Evolutionary conservation across 768 basidiomycete genomes (phyloP).

Genomic region (Auriculariales sp.): DNA sequence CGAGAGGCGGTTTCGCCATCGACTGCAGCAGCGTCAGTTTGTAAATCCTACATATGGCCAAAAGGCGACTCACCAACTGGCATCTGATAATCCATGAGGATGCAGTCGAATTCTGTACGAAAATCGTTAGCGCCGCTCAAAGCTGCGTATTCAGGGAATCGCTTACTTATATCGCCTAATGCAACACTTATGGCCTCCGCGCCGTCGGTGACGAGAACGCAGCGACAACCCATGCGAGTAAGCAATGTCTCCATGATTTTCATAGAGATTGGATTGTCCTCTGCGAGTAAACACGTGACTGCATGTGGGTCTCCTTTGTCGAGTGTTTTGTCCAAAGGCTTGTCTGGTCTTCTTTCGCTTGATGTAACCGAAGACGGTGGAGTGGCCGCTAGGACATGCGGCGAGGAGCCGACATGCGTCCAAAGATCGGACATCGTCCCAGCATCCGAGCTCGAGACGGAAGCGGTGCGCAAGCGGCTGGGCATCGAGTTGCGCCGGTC

Average conservation of each 20-base stretch:
- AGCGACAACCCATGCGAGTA: conserved; percentile 86
- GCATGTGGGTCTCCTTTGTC: conserved; percentile 75
- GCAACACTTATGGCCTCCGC: conserved; percentile 95
- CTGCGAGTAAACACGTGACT: conserved; percentile 89
- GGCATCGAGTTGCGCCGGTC: conserved; percentile 74
- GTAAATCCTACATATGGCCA: background rate
- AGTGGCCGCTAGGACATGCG: conserved; percentile 45
- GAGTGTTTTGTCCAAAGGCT: conserved; percentile 51
- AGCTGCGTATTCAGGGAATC: conserved; percentile 2
- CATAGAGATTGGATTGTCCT: conserved; percentile 95
- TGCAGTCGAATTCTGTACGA: conserved; percentile 83
- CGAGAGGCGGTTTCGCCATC: conserved; percentile 94
- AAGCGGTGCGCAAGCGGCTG: conserved; percentile 74
- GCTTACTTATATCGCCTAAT: conserved; percentile 93
- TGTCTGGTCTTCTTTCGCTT: conserved; percentile 36
- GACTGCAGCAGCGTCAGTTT: conserved; percentile 27
- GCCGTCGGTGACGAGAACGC: conserved; percentile 90
- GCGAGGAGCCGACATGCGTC: conserved; percentile 40
- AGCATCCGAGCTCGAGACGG: conserved; percentile 67
- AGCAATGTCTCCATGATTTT: conserved; percentile 95
- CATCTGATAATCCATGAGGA: conserved; percentile 93
- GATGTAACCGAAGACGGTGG: conserved; percentile 80
- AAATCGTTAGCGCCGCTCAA: conserved; percentile 10
- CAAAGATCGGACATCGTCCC: conserved; percentile 66
- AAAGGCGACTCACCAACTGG: conserved; percentile 58